Percentiles rank a stretch among this genome's conserved stretches.
Conservation (phyloP, 371 early-diverging fungal genomes). For the Mucor velutinosus region DNA sequence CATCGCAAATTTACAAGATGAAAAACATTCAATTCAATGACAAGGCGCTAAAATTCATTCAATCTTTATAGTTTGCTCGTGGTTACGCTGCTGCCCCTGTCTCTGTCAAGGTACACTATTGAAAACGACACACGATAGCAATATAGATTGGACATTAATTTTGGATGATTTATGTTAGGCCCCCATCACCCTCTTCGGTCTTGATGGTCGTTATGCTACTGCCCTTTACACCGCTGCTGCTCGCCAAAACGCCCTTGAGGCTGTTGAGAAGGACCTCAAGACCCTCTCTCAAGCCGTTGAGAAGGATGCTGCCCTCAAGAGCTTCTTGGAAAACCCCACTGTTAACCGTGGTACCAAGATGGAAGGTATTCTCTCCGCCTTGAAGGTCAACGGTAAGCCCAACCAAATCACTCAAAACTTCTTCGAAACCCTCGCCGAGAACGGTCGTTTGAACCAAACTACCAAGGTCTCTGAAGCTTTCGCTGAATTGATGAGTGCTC, state of each 20-base stretch:
- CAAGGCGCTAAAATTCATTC: slow-evolving; percentile 8
- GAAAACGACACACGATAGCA: neutral
- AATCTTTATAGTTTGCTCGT: slow-evolving; percentile 49
- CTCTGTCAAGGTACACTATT: slow-evolving; percentile 47
- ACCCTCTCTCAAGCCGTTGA: slow-evolving; percentile 65
- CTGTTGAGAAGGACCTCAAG: slow-evolving; percentile 87
- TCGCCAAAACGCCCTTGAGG: slow-evolving; percentile 78
- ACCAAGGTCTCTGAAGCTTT: slow-evolving; percentile 81
- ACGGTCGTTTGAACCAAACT: slow-evolving; percentile 90
- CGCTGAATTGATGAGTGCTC: slow-evolving; percentile 85
- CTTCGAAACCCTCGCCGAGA: slow-evolving; percentile 89
- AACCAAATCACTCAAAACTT: slow-evolving; percentile 87
- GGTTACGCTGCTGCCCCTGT: slow-evolving; percentile 59
- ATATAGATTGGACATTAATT: neutral
- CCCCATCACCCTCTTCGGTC: slow-evolving; percentile 87
- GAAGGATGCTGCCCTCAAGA: slow-evolving; percentile 75
- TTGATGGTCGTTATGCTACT: slow-evolving; percentile 97
- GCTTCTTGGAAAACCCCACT: slow-evolving; percentile 88
- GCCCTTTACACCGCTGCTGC: slow-evolving; percentile 95
- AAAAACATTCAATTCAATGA: neutral
- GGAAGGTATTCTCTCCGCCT: slow-evolving; percentile 64
- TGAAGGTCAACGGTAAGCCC: slow-evolving; percentile 71
- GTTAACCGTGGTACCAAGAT: slow-evolving; percentile 79
- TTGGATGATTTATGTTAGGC: slow-evolving; percentile 49
- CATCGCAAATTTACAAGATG: neutral